Evolutionary conservation across 345 rosid genomes (phyloP).

Genomic region (Gossypium longicalyx): DNA sequence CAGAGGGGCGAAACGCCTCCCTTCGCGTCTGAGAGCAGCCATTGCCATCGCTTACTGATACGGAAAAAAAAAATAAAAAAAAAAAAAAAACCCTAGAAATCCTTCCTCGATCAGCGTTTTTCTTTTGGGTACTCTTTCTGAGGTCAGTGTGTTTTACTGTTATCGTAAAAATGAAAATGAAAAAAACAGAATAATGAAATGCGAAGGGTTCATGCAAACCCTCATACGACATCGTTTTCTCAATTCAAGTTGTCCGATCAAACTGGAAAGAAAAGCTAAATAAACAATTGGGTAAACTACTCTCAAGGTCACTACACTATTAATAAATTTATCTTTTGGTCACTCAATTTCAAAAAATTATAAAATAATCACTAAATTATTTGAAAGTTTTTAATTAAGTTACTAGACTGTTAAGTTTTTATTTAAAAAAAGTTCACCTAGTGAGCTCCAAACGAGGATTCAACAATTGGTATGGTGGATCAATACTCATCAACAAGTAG

Average conservation of each 20-base stretch:
- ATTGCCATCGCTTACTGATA: slow-evolving; percentile 45
- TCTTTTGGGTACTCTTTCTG: not conserved
- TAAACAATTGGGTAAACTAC: too few relatives aligned
- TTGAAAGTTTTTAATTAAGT: too few relatives aligned
- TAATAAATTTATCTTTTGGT: too few relatives aligned
- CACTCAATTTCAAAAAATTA: too few relatives aligned
- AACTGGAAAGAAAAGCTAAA: not conserved
- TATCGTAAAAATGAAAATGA: not conserved
- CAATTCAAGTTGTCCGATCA: not conserved
- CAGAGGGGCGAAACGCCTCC: slow-evolving; percentile 68
- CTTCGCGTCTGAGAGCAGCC: slow-evolving; percentile 74
- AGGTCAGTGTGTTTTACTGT: not conserved
- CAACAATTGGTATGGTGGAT: too few relatives aligned
- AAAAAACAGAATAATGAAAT: not conserved
- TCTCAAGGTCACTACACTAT: too few relatives aligned
- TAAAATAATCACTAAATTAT: too few relatives aligned
- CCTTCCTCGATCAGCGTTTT: not conserved
- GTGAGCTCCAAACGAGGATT: too few relatives aligned
- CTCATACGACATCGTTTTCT: not conserved
- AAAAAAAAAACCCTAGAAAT: slow-evolving; percentile 17
- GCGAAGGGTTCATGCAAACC: not conserved
- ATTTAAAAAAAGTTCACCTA: too few relatives aligned
- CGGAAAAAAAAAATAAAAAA: slow-evolving; percentile 1
- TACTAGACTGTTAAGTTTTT: too few relatives aligned
- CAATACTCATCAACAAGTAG: too few relatives aligned